Conservation (phyloP, 805 yeast species). For the Saccharomycopsis amapae region DNA sequence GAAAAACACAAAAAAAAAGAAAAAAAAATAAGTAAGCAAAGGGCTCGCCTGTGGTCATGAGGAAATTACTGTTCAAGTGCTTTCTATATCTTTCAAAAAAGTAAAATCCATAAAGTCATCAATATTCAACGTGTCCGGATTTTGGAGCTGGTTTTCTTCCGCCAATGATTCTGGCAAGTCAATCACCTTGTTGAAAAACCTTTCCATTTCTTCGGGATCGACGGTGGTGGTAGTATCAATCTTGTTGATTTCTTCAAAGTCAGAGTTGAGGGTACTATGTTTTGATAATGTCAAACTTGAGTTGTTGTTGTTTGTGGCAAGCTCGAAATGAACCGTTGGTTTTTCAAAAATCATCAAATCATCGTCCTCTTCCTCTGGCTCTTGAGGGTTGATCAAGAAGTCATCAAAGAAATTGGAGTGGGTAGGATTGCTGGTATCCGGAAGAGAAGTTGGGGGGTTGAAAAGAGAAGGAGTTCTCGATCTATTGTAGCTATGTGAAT, state of each 20-base stretch:
- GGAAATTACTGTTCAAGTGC: background rate
- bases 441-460: no score
- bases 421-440: no score
- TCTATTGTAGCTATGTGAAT: background rate
- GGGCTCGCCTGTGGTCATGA: background rate
- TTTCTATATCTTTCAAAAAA: conserved; percentile 10
- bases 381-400: background rate
- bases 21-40: background rate
- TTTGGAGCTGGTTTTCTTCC: background rate
- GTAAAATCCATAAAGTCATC: conserved; percentile 10
- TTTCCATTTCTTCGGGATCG: background rate
- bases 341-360: background rate
- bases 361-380: background rate
- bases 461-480: background rate
- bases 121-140: background rate
- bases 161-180: background rate
- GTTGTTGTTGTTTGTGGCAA: background rate
- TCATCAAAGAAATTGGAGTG: background rate
- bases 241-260: background rate
- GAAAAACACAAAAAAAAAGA: background rate
- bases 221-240: background rate
- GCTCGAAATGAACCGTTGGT: background rate
- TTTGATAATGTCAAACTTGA: background rate
- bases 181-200: conserved; percentile 2
- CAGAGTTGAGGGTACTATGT: conserved; percentile 1